A percentile compares a stretch with the other conserved stretches of the same genome.
Conservation (phyloP, 140 eudicot genomes). For the Anethum foeniculum region DNA sequence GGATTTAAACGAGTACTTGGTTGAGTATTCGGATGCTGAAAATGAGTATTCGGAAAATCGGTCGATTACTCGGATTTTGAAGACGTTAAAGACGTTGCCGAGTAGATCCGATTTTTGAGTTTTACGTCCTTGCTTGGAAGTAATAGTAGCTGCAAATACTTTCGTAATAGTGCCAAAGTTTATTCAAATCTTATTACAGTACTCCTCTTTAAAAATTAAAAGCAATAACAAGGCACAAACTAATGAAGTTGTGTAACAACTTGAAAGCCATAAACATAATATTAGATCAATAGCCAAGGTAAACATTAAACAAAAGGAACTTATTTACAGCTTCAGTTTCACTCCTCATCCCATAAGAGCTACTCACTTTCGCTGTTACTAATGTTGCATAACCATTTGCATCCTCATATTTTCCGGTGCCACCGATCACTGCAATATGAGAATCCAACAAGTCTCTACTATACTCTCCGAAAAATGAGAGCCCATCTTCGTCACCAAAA, state of each 20-base stretch:
- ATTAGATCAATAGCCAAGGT: constrained; percentile 28
- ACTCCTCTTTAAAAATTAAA: background rate
- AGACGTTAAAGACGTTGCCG: no score
- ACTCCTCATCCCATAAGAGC: constrained; percentile 6
- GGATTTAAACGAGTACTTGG: no score
- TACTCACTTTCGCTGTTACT: constrained; percentile 26
- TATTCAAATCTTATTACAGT: background rate
- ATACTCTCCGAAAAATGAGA: constrained; percentile 50
- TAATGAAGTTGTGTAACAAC: background rate
- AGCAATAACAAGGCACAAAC: background rate
- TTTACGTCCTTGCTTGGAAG: background rate
- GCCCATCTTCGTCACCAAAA: constrained; percentile 25
- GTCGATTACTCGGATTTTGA: no score
- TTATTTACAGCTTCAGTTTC: constrained; percentile 16
- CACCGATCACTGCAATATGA: constrained; percentile 55
- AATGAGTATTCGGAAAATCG: no score
- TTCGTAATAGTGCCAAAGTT: background rate
- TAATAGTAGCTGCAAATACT: no score
- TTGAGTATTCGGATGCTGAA: no score
- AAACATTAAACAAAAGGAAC: constrained; percentile 38
- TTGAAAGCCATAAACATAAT: background rate
- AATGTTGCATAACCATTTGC: constrained; percentile 56
- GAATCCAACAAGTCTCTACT: constrained; percentile 28
- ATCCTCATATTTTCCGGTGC: constrained; percentile 45
- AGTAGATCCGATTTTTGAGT: no score